These are phyloP conservation scores for Cercophora scortea DNA, from an alignment of 495 filamentous ascomycete species.

Conservation along the genomic window DNA sequence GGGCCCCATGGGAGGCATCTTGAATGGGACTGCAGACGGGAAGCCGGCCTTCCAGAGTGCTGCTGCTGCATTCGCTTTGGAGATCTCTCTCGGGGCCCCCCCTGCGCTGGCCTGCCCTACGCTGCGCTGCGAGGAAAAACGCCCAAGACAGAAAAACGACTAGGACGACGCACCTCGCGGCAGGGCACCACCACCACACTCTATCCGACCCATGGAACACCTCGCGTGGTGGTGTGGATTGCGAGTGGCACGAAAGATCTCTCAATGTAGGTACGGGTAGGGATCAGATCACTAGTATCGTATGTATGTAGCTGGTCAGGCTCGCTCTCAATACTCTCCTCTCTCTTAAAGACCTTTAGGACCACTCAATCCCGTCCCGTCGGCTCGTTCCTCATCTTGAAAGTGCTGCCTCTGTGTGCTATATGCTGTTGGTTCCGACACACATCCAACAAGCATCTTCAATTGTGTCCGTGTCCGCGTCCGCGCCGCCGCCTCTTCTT, in stretches of 20 bases:
- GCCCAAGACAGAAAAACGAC: neutral
- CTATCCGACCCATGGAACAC: no score
- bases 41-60: slow-evolving; percentile 12
- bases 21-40: slow-evolving; percentile 11
- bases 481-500: neutral
- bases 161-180: neutral
- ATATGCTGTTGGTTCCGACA: neutral
- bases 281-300: neutral
- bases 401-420: neutral
- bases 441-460: neutral
- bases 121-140: no score
- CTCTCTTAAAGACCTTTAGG: neutral
- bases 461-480: neutral
- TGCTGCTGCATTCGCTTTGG: slow-evolving; percentile 5
- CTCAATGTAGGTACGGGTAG: neutral
- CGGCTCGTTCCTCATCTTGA: no score
- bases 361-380: neutral
- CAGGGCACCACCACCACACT: neutral
- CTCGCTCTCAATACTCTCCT: neutral
- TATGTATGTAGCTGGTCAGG: neutral
- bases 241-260: neutral
- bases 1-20: no score
- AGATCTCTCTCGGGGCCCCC: neutral
- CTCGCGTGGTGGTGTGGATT: no score
- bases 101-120: no score